Evolutionary conservation across 345 rosid genomes (phyloP), one percentile per base, ranked within the genome.

Genomic region (Citrus cavaleriei): DNA sequence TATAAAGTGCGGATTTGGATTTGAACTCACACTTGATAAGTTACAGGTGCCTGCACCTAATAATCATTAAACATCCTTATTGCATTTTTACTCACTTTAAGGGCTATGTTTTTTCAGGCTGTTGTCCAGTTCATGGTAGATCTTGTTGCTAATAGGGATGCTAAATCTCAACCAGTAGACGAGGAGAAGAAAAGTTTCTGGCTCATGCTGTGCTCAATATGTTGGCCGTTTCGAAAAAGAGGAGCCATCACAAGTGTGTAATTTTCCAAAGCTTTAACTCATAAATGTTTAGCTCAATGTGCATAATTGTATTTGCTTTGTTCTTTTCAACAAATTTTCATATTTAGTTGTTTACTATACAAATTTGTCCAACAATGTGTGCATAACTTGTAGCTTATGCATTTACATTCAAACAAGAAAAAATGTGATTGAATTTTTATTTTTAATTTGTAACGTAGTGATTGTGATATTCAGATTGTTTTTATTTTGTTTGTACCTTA

Each of bases 151-250:
- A 82, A 62, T 75, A 79, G 61, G 65, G 78, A 82, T 71, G 61
- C 70, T 51, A 77, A 68, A 71, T 25, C 83, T 28, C 75, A 37
- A 68, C 79, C 80, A 61, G 34, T 13, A 46, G 5, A 46, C 73
- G 19, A 84, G 61, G 78, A 84, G 69, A 82, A 76, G 83, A 85
- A 68, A 59, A 72, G 89, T 35, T 65, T 83, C 35, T 82, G 89
- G 87, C 77, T 71, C 61, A 76, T 77, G 72, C 4, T 79, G 67
- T 86, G 85, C 83, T 77, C 22, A 7, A 68, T 75, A n/a, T 61
- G n/a, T 27, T 81, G 70, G 74, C 82, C 81, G 0, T 79, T 75
- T 59, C 30, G 25, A 42, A 75, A 70, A 42, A 75, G 70, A 8
- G 51, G 54, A 35, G 76, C 79, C 8, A 3, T 34, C 18, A 22